Conservation (phyloP, 805 yeast genomes). For the Diddensiella santjacobensis region DNA sequence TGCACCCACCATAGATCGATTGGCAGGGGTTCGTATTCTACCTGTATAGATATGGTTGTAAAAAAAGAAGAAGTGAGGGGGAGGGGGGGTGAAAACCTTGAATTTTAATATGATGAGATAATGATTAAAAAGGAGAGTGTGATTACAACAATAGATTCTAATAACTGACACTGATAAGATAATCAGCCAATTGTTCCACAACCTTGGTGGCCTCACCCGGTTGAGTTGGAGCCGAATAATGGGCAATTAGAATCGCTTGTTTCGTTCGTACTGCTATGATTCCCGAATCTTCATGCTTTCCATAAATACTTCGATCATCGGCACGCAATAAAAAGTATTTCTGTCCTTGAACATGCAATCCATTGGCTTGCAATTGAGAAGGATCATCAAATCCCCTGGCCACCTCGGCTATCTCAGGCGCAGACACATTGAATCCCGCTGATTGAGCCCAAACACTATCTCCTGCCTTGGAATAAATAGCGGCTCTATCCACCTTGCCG, state of each 20-base stretch:
- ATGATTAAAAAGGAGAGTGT: not conserved
- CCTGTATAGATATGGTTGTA: slow-evolving; percentile 45
- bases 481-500: slow-evolving; percentile 87
- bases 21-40: slow-evolving; percentile 64
- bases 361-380: slow-evolving; percentile 72
- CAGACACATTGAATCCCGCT: slow-evolving; percentile 58
- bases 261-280: slow-evolving; percentile 87
- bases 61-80: not conserved
- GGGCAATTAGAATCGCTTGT: slow-evolving; percentile 91
- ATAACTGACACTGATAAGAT: slow-evolving; percentile 82
- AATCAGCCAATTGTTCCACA: slow-evolving; percentile 94
- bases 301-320: slow-evolving; percentile 90
- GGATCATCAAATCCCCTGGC: slow-evolving; percentile 82
- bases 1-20: slow-evolving; percentile 66
- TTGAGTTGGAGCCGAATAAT: slow-evolving; percentile 76
- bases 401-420: slow-evolving; percentile 67
- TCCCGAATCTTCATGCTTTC: slow-evolving; percentile 85
- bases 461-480: slow-evolving; percentile 90
- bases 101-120: too few species aligned
- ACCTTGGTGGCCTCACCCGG: slow-evolving; percentile 94
- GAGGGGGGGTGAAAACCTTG: not conserved
- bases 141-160: slow-evolving; percentile 28
- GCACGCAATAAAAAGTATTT: slow-evolving; percentile 87
- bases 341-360: slow-evolving; percentile 78
- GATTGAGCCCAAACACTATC: slow-evolving; percentile 92